Conservation (phyloP, 345 rosid species). For the Populus davidiana region DNA sequence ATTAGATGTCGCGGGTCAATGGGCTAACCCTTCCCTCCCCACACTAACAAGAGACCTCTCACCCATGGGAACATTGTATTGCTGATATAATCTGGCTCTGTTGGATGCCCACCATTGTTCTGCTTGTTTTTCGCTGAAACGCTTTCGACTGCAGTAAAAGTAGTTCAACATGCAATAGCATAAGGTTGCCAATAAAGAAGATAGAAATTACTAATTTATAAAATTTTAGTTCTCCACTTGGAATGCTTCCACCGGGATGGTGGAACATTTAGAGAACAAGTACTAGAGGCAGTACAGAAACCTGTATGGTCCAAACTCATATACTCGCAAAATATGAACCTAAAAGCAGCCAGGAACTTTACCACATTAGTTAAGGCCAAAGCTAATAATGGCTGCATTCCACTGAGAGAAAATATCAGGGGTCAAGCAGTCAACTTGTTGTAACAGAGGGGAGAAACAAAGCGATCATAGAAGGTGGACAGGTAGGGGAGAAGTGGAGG, state of each 20-base stretch:
- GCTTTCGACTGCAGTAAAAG: constrained; percentile 20
- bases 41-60: constrained; percentile 14
- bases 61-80: constrained; percentile 21
- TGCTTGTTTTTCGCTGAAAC: constrained; percentile 30
- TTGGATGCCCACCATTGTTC: constrained; percentile 34
- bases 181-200: not conserved
- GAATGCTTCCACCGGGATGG: not conserved
- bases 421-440: not conserved
- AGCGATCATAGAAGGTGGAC: not conserved
- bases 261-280: no score
- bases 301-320: not conserved
- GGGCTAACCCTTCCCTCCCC: constrained; percentile 34
- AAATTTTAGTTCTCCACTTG: not conserved
- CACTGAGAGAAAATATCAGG: not conserved
- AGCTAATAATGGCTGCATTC: not conserved
- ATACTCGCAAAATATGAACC: not conserved
- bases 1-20: constrained; percentile 20
- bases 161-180: not conserved
- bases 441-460: not conserved
- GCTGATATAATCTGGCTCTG: constrained; percentile 21
- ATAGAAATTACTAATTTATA: not conserved
- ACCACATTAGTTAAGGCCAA: not conserved
- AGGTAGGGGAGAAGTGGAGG: not conserved
- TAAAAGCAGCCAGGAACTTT: not conserved
- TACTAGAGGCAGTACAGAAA: not conserved